These are phyloP conservation scores for Ensete glaucum DNA, from an alignment of 176 grass and related monocot genomes.

Conservation along the genomic window DNA sequence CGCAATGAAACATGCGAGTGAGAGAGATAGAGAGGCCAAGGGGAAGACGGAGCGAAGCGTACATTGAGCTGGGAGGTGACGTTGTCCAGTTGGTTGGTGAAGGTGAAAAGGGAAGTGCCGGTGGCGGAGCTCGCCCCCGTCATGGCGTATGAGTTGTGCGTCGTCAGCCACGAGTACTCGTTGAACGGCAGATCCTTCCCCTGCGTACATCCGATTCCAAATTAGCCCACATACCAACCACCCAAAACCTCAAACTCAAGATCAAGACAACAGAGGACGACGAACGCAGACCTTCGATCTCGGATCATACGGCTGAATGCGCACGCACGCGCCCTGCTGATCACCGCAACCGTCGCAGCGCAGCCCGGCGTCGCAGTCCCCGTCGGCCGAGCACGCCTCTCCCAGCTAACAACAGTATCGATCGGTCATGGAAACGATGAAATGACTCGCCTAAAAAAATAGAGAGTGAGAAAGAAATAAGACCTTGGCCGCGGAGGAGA, in stretches of 20 bases:
- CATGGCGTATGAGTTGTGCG: constrained; percentile 89
- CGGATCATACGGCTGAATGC: constrained; percentile 42
- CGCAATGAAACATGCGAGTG: not conserved
- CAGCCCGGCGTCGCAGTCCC: constrained; percentile 30
- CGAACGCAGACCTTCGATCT: constrained; percentile 18
- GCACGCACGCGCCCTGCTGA: constrained; percentile 32
- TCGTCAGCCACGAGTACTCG: constrained; percentile 80
- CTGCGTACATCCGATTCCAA: constrained; percentile 11
- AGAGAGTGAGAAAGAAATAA: constrained; percentile 1
- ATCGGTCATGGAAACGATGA: not conserved
- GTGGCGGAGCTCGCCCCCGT: constrained; percentile 31
- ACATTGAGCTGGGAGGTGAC: constrained; percentile 65
- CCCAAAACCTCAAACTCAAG: not conserved
- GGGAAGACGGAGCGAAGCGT: not conserved
- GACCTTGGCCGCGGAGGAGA: not conserved
- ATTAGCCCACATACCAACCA: not conserved
- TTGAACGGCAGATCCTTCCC: constrained; percentile 49
- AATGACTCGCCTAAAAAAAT: not conserved
- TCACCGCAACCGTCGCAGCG: constrained; percentile 50
- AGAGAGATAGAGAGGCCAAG: not conserved
- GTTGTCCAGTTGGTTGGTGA: constrained; percentile 71
- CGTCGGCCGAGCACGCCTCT: constrained; percentile 33
- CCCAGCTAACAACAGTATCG: constrained; percentile 23
- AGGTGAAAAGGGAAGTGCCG: constrained; percentile 39
- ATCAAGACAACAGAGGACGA: not conserved